A percentile compares a stretch with the other conserved stretches of the same genome.
Conservation (phyloP, 2,329 filamentous ascomycete species). For the Colletotrichum sp. region DNA sequence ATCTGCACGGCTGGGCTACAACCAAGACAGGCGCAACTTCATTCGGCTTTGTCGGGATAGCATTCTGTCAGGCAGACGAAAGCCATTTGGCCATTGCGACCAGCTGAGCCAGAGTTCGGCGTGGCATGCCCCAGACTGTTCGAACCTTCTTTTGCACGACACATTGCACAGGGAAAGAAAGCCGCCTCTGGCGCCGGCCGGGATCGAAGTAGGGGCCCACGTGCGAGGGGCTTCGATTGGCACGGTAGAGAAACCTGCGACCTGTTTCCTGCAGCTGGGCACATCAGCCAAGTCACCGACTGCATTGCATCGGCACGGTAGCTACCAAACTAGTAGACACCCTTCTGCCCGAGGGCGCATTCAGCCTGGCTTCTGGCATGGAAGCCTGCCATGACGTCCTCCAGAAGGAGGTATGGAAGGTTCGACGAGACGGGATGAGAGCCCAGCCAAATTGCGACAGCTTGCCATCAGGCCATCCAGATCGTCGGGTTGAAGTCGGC, state of each 20-base stretch:
- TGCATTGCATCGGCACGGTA: not conserved
- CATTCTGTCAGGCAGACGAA: not conserved
- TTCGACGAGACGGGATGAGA: conserved; percentile 3
- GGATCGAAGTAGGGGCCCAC: not conserved
- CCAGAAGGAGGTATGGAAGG: not conserved
- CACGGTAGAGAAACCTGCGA: not conserved
- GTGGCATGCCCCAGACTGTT: not conserved
- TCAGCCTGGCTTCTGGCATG: not conserved
- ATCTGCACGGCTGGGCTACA: not conserved
- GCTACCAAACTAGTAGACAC: not conserved
- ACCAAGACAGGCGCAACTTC: not conserved
- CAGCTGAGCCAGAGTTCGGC: not conserved
- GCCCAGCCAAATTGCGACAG: not conserved
- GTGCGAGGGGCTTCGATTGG: not conserved
- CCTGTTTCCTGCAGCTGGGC: not conserved
- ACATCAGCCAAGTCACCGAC: not conserved
- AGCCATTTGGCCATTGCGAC: not conserved
- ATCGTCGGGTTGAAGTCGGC: not conserved
- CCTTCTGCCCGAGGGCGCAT: not conserved
- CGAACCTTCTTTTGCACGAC: not conserved
- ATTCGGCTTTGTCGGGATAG: not conserved
- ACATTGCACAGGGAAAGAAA: not conserved
- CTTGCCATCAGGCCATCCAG: conserved; percentile 3
- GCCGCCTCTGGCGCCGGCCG: conserved; percentile 6
- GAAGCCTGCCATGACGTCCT: not conserved